Conservation (phyloP, 202 grass and related monocot genomes). For the Dendrocalamus latiflorus region DNA sequence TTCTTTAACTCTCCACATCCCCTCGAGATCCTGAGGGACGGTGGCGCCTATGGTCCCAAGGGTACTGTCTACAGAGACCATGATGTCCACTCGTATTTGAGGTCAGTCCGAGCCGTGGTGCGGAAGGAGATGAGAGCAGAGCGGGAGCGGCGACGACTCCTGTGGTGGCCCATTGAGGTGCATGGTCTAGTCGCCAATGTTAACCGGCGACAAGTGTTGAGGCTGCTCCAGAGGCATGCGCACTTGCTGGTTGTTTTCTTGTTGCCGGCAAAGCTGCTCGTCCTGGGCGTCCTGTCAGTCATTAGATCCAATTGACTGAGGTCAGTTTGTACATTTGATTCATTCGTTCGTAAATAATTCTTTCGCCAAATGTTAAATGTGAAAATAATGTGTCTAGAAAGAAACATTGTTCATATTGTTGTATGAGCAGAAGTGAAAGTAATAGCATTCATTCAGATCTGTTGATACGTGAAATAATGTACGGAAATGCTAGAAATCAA, state of each 20-base stretch:
- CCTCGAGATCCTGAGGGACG: too few relatives aligned
- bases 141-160: slow-evolving; percentile 7
- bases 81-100: slow-evolving; percentile 61
- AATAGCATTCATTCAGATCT: not conserved
- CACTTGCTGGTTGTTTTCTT: slow-evolving; percentile 49
- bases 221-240: slow-evolving; percentile 10
- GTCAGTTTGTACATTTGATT: not conserved
- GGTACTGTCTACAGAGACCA: too few relatives aligned
- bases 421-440: not conserved
- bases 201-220: not conserved
- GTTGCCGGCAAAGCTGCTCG: slow-evolving; percentile 46
- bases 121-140: slow-evolving; percentile 44
- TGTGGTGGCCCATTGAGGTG: slow-evolving; percentile 38
- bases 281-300: slow-evolving; percentile 37
- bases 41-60: too few relatives aligned
- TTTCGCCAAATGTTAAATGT: not conserved
- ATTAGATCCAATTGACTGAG: slow-evolving; percentile 29
- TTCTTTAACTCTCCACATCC: too few relatives aligned
- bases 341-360: not conserved
- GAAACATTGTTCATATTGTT: not conserved
- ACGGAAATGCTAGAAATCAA: too few relatives aligned
- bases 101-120: slow-evolving; percentile 49
- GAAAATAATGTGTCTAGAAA: not conserved
- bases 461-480: not conserved
- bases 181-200: not conserved